Base-by-base conservation (phyloP, 768 basidiomycete species). In the Neoboletus magnificus region DNA sequence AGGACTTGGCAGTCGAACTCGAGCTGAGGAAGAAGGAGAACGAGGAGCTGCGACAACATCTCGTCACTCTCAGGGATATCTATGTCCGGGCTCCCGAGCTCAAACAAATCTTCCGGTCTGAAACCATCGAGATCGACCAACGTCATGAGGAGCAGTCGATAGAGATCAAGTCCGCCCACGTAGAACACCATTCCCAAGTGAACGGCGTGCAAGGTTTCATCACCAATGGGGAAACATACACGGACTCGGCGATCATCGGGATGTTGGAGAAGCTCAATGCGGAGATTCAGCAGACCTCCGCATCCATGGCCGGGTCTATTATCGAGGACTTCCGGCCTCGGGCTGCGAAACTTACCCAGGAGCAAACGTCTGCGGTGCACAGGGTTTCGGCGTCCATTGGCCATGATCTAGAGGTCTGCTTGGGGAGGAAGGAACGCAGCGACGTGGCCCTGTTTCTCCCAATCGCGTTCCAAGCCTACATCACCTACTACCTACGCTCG, bases 261-360 rank as follows among this genome's bases (percentile, higher is more conserved):
- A 30, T 27, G 25, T n/a, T 62, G 15, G 47, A 36, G 40, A 54
- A 49, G 30, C 52, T 62, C 25, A 62, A 62, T 25, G 39, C 40
- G 6, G 56, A 58, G 46, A 42, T 58, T 12, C 60, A 58, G 18
- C 50, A 54, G 25, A 47, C n/a, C 25, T 29, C 60, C 0, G 46
- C 41, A 6, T 16, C 42, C 7, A 52, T 62, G n/a, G 55, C 60
- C 1, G 54, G 54, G 18, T 7, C 5, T 10, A 30, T 61, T 0
- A 13, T 39, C 22, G 22, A 48, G 32, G 37, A 30, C 20, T 43
- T 50, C 44, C 33, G 15, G 8, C n/a, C 27, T 40, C 48, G 20
- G 15, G 1, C 32, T 32, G 10, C 48, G 22, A 20, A 9, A 23
- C 6, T 18, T n/a, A 39, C 33, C 9, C 23, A 23, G 16, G 50